Evolutionary conservation across 495 filamentous ascomycete genomes (phyloP), one percentile per base, ranked within the genome.

Genomic region (Chaetomium cochliodes): DNA sequence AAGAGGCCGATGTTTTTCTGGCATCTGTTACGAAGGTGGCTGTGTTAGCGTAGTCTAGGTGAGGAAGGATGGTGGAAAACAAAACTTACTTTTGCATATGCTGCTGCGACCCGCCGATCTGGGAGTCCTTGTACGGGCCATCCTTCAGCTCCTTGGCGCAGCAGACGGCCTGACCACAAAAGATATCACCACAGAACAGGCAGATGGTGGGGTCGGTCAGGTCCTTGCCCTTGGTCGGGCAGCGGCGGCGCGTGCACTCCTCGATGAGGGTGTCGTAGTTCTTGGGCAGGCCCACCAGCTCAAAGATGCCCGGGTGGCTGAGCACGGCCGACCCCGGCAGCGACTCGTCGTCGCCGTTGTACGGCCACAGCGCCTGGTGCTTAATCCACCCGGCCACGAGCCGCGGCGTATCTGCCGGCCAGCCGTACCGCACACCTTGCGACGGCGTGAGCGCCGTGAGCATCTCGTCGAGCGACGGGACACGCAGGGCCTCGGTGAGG

Each of bases 171-270:
- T 99, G 94, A 20, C 90, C 90, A 78, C 94, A 99, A 75, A 97
- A 93, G 39, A 99, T 89, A 11, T 93, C 93, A 7, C 93, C 94
- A 70, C 94, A 99, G 79, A 97, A 94, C 16, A 99, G 83, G 71
- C 94, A 99, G 50, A 99, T 85, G 64, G 85, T 88, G 1, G 94
- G 92, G 74, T 99, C 96, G 12, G 86, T 87, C 28, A 98, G 76
- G 63, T 97, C 92, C 74, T 93, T 94, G 60, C 92, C 92, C 2
- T 92, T 92, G 13, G 85, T 96, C 4, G 92, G 92, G 70, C 94
- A 99, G 59, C 85, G 87, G 46, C 90, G 81, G 65, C 87, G 87
- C 67, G 96, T 92, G 26, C 90, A 90, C 74, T 97, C 93, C 67
- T 96, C 92, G 58, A 94, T 94, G 41, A 99, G 78, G n/a, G 86